Conservation (phyloP, 176 grass and related monocot genomes). For the Guadua angustifolia region DNA sequence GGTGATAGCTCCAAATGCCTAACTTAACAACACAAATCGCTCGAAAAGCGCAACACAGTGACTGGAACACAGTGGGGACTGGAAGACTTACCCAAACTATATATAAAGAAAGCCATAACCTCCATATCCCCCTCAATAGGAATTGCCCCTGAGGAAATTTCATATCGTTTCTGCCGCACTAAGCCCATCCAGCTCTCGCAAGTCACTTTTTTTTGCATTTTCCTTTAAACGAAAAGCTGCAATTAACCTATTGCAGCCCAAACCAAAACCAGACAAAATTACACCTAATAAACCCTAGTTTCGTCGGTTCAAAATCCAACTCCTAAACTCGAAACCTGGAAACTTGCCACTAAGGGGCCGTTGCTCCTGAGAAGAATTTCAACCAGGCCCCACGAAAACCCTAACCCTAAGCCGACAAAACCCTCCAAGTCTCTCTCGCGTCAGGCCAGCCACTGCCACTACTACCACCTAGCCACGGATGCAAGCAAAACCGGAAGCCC, state of each 20-base stretch:
- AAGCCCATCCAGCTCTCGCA: background rate
- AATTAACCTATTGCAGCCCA: constrained; percentile 5
- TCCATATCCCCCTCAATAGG: background rate
- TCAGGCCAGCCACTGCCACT: background rate
- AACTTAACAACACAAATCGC: background rate
- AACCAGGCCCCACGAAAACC: background rate
- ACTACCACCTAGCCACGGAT: background rate
- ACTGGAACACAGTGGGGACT: background rate
- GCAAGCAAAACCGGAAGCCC: background rate
- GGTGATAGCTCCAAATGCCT: background rate
- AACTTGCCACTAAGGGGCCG: too few species aligned
- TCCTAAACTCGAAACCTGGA: background rate
- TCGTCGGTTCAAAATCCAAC: background rate
- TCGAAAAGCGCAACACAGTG: background rate
- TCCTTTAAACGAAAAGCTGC: background rate
- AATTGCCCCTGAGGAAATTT: background rate
- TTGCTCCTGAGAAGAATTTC: background rate
- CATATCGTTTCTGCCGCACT: background rate
- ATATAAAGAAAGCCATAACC: background rate
- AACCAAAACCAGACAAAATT: constrained; percentile 13
- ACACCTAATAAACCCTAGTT: background rate
- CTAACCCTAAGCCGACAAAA: background rate
- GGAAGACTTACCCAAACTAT: background rate
- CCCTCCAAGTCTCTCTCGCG: background rate
- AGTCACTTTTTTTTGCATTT: background rate